Base-by-base conservation (phyloP, 257 asterid genomes). In the Solanum sejunctum region DNA sequence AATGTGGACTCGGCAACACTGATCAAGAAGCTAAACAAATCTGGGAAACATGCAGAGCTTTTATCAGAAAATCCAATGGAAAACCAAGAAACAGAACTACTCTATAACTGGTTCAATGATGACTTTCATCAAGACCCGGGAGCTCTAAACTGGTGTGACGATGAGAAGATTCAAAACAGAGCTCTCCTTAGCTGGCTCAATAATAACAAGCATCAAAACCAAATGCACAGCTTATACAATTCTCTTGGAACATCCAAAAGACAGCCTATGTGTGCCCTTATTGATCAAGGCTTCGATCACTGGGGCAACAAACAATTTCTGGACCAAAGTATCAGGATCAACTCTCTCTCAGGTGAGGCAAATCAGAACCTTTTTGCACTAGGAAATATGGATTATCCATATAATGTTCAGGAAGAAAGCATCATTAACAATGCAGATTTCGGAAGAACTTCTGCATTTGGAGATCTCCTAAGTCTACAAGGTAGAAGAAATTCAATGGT, bases 21-120 rank as follows among this genome's bases (percentile, higher is more conserved):
- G 83, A 88, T 90, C 73, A 84, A 26, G 82, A 86, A 85, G 61
- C 85, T 82, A 75, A 60, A 11, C 70, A 88, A 83, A 81, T 61
- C 92, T 12, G 91, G 97, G 28, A 95, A 95, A 77, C 91, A 93
- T 73, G 95, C 97, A 8, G 94, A 93, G 90, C 83, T 91, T 67
- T 89, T 90, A 91, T 56, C 85, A 67, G 84, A 87, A 51, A 72
- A 69, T 71, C 36, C 54, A 20, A 63, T 56, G 70, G 82, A 67
- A 70, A 66, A 69, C 78, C 80, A 81, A 36, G 52, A 85, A 63
- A 21, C 18, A 49, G 85, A 66, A 26, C 83, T 75, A 52, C 32
- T 77, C 71, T 20, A 45, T 70, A 64, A 84, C 70, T 84, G 87
- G 88, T 63, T 55, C 58, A 55, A 51, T 39, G 86, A 85, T 49